A percentile compares a stretch with the other conserved stretches of the same genome.
Conservation (phyloP, 768 basidiomycete species). For the Lentinus tigrinus region DNA sequence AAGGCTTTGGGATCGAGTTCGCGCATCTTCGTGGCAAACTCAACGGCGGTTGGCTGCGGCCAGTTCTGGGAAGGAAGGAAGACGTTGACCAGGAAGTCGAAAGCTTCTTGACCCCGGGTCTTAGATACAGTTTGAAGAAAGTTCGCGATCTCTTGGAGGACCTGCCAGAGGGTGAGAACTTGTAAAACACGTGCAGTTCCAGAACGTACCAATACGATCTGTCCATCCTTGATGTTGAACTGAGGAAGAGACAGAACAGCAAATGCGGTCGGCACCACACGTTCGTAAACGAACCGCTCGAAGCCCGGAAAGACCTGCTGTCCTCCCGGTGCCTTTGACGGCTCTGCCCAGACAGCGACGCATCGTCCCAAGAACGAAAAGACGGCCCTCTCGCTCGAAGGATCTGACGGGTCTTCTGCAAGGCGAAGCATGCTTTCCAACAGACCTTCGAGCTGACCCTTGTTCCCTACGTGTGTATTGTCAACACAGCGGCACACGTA, state of each 20-base stretch:
- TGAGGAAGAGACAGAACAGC: constrained; percentile 73
- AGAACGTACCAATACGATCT: constrained; percentile 70
- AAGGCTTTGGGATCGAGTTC: constrained; percentile 75
- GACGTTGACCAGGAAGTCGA: constrained; percentile 71
- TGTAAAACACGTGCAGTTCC: neutral
- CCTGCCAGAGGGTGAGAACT: constrained; percentile 41
- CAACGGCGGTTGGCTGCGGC: constrained; percentile 72
- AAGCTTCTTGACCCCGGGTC: constrained; percentile 78
- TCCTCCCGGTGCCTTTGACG: constrained; percentile 32
- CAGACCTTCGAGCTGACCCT: constrained; percentile 64
- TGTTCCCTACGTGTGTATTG: constrained; percentile 51
- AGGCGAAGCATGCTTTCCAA: constrained; percentile 72
- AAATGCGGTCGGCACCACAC: constrained; percentile 80
- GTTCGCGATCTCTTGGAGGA: constrained; percentile 85
- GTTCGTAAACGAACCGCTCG: constrained; percentile 88
- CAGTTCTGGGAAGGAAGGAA: constrained; percentile 90
- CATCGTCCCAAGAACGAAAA: constrained; percentile 75
- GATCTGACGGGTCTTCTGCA: constrained; percentile 75
- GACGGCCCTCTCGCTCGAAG: constrained; percentile 73
- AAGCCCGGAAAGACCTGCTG: constrained; percentile 64
- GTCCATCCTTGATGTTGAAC: constrained; percentile 88
- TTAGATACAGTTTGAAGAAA: constrained; percentile 78
- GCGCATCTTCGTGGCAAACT: constrained; percentile 75
- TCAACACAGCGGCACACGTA: constrained; percentile 16
- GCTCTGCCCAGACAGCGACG: constrained; percentile 67